Evolutionary conservation across 2,329 filamentous ascomycete genomes (phyloP).

Genomic region (Calycina herbarum): DNA sequence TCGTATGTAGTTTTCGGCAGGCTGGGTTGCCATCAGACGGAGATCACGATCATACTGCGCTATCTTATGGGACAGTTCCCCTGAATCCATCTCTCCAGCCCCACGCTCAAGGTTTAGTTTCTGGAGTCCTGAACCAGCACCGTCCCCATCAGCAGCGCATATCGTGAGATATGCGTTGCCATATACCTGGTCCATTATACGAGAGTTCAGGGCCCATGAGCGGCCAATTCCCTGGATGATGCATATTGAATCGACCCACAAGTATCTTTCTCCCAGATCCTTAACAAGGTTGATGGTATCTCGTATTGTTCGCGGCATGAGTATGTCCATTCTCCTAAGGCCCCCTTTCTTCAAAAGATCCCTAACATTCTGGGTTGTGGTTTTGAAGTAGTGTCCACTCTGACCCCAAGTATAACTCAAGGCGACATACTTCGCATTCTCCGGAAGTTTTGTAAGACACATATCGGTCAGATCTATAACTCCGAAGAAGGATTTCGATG

Average conservation of each 20-base stretch:
- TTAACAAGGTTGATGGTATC: conserved; percentile 29
- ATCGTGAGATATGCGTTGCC: conserved; percentile 28
- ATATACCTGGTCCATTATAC: conserved; percentile 34
- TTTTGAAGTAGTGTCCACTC: not conserved
- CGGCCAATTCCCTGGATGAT: conserved; percentile 29
- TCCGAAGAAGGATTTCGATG: conserved; percentile 16
- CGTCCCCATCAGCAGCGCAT: conserved; percentile 28
- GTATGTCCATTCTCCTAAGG: conserved; percentile 15
- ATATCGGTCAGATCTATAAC: conserved; percentile 19
- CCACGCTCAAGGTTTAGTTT: not conserved
- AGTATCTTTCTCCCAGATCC: conserved; percentile 28
- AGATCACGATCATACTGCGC: conserved; percentile 20
- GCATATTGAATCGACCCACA: conserved; percentile 38
- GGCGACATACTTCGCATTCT: conserved; percentile 10
- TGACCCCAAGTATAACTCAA: conserved; percentile 23
- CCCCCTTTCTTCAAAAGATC: not conserved
- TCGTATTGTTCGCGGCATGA: conserved; percentile 24
- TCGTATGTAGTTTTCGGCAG: conserved; percentile 35
- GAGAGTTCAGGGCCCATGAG: conserved; percentile 18
- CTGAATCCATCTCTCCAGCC: too few relatives aligned
- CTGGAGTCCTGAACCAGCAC: conserved; percentile 19
- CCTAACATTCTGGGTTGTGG: conserved; percentile 22
- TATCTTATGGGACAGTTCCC: conserved; percentile 8
- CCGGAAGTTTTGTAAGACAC: conserved; percentile 14
- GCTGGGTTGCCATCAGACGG: conserved; percentile 26